These are phyloP conservation scores for Metschnikowia dekortorum DNA, from an alignment of 805 yeast genomes.

Conservation along the genomic window DNA sequence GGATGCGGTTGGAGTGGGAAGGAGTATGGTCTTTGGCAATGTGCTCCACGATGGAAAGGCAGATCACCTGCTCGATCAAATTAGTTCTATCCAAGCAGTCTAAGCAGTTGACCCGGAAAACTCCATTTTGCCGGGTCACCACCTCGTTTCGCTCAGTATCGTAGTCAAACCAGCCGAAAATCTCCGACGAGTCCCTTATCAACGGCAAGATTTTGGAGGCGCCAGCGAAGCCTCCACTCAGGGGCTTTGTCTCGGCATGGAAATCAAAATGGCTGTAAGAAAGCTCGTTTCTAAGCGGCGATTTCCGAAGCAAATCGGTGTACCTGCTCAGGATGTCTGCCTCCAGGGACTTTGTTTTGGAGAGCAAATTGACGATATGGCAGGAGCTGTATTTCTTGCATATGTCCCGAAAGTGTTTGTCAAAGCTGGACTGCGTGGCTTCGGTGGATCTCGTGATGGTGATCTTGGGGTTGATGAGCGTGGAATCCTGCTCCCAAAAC, in stretches of 20 bases:
- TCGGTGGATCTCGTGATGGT: conserved; percentile 83
- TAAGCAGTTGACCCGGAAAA: conserved; percentile 88
- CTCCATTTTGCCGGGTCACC: conserved; percentile 78
- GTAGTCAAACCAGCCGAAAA: conserved; percentile 78
- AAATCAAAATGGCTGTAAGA: conserved; percentile 83
- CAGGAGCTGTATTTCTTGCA: conserved; percentile 78
- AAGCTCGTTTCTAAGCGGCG: conserved; percentile 30
- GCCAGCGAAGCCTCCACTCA: conserved; percentile 77
- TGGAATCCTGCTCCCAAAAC: conserved; percentile 97
- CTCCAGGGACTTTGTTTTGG: conserved; percentile 71
- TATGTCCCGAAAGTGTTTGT: conserved; percentile 69
- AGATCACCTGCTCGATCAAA: conserved; percentile 78
- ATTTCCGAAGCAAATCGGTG: conserved; percentile 45
- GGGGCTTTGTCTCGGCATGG: conserved; percentile 79
- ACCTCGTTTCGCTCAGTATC: conserved; percentile 53
- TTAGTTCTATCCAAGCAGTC: conserved; percentile 95
- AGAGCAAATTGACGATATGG: conserved; percentile 82
- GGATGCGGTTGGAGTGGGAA: conserved; percentile 3
- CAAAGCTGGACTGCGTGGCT: conserved; percentile 89
- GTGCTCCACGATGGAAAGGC: conserved; percentile 60
- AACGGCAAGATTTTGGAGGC: conserved; percentile 66
- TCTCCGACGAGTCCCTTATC: conserved; percentile 61
- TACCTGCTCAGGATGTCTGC: conserved; percentile 66
- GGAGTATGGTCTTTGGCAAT: conserved; percentile 7
- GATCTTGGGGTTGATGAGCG: conserved; percentile 86